Base-by-base conservation (phyloP, 163 green algal genomes). In the Coccomyxa subellipsoidea region DNA sequence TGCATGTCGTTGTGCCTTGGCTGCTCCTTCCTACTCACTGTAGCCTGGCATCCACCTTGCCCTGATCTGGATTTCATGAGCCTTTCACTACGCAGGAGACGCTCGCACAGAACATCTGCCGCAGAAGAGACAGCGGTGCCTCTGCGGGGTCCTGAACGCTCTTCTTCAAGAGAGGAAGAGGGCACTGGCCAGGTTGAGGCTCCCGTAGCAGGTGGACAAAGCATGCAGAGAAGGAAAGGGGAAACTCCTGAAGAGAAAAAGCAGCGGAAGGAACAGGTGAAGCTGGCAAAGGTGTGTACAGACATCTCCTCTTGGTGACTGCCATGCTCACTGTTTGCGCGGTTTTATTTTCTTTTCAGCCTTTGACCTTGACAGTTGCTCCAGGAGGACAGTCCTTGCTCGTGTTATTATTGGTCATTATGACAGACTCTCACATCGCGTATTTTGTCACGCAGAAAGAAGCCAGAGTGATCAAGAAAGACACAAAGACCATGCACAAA, bases 191-290 rank as follows among this genome's bases (percentile, higher is more conserved):
- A 39, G 23, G 47, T 36, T 34, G 54, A 32, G 40, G 78, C 9
- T 32, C 38, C 9, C 21, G 34, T n/a, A 27, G 69, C 69, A 10
- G 36, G 35, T 1, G 38, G n/a, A 66, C n/a, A 75, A 25, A 53
- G 10, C 38, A 38, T 21, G 82, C 70, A 69, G 76, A 54, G 37
- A 47, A 59, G 83, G 0, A 94, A 93, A 82, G 92, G 88, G 5
- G 95, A 98, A 87, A 95, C 77, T 0, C 86, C 90, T 7, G 93
- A 97, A 77, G 94, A 97, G 85, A 94, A 91, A 82, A 90, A 88
- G 37, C 88, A 85, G 8, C 87, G 95, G 25, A 98, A 98, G 86
- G 84, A 80, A 21, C 91, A 87, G 5, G 93, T 97, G 3, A 98
- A 97, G 86, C 90, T 93, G 38, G 86, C 88, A 38, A 85, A 90